These are phyloP conservation scores for Exophiala mesophila DNA, from an alignment of 2,329 filamentous ascomycete genomes.

Conservation along the genomic window DNA sequence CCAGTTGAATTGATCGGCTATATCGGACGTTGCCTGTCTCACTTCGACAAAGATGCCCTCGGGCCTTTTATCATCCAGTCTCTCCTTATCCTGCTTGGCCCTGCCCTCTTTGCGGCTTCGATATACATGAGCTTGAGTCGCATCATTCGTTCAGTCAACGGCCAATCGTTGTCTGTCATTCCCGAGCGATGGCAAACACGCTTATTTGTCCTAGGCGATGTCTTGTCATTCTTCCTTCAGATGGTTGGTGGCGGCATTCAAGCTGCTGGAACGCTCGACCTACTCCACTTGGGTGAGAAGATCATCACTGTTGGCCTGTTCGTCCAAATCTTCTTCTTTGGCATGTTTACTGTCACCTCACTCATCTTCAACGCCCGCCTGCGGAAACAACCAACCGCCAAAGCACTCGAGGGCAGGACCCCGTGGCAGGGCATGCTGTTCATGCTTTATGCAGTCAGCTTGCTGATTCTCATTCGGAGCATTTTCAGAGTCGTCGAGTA, in stretches of 20 bases:
- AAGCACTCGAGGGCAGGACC: conserved; percentile 21
- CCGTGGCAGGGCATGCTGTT: conserved; percentile 36
- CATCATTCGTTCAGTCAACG: conserved; percentile 35
- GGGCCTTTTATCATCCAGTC: conserved; percentile 31
- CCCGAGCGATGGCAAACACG: conserved; percentile 34
- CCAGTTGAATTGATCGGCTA: conserved; percentile 38
- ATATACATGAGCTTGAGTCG: conserved; percentile 45
- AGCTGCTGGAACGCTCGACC: conserved; percentile 9
- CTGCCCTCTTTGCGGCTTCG: conserved; percentile 44
- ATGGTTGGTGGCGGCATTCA: conserved; percentile 35
- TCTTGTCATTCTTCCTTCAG: conserved; percentile 44
- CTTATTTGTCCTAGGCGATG: conserved; percentile 40
- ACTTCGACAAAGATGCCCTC: conserved; percentile 5
- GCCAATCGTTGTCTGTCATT: conserved; percentile 33
- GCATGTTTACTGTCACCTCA: conserved; percentile 49
- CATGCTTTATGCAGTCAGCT: conserved; percentile 26
- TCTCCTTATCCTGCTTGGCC: conserved; percentile 42
- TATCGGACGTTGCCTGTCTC: conserved; percentile 27
- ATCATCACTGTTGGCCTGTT: conserved; percentile 51
- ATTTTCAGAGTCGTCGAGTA: conserved; percentile 33
- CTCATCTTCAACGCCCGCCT: conserved; percentile 47
- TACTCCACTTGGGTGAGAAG: conserved; percentile 10
- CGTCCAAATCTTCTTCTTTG: conserved; percentile 55
- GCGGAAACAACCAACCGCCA: conserved; percentile 28
- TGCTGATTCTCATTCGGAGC: conserved; percentile 29